These are phyloP conservation scores for Yarrowia deformans DNA, from an alignment of 805 yeast species.

Conservation along the genomic window DNA sequence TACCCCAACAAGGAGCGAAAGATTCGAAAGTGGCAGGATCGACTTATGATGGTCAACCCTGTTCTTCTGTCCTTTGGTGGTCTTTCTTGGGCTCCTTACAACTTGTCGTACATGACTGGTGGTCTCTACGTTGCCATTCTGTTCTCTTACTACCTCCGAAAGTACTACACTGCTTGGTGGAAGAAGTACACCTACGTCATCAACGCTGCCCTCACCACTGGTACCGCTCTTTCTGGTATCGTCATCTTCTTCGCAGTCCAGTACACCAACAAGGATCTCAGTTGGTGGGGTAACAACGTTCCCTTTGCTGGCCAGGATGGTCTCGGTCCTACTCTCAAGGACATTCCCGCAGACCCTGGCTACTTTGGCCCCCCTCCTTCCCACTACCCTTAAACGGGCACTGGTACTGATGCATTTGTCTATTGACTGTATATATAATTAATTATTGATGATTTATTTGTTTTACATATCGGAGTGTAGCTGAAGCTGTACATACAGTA, in stretches of 20 bases:
- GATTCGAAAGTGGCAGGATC: conserved; percentile 46
- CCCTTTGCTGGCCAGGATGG: conserved; percentile 43
- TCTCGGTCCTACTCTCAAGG: conserved; percentile 38
- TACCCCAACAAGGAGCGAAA: conserved; percentile 38
- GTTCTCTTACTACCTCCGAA: conserved; percentile 57
- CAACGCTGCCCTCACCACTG: conserved; percentile 59
- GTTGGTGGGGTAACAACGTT: conserved; percentile 63
- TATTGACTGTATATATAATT: conserved; percentile 21
- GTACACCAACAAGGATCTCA: conserved; percentile 49
- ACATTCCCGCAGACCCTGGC: conserved; percentile 40
- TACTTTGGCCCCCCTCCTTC: conserved; percentile 43
- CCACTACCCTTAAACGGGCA: conserved; percentile 39
- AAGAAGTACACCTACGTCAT: conserved; percentile 60
- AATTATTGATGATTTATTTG: conserved; percentile 10
- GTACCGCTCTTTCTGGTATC: conserved; percentile 59
- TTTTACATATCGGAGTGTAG: neutral
- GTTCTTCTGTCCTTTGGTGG: conserved; percentile 57
- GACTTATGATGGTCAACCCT: conserved; percentile 50
- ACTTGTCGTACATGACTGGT: conserved; percentile 54
- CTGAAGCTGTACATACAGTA: too few relatives aligned
- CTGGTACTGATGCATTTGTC: conserved; percentile 6
- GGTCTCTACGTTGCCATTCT: conserved; percentile 54
- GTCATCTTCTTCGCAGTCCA: conserved; percentile 56
- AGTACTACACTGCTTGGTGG: conserved; percentile 59
- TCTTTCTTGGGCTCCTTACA: conserved; percentile 53